Percentiles rank a stretch among this genome's conserved stretches.
Conservation (phyloP, 352 stramenopile species). For the Hyaloperonospora arabidopsidis region DNA sequence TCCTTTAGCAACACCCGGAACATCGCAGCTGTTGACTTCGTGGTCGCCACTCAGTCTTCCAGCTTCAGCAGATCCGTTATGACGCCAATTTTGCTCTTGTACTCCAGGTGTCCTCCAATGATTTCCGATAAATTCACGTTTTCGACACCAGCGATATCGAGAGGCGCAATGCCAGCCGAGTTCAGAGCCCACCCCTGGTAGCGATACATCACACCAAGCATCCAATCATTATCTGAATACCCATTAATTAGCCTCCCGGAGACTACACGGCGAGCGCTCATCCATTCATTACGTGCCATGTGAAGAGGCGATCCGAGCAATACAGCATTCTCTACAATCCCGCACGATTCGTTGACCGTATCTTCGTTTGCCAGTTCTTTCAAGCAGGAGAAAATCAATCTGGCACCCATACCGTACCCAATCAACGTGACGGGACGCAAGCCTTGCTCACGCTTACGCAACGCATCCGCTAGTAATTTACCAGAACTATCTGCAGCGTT, state of each 20-base stretch:
- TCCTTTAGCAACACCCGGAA: no score
- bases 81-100: constrained; percentile 83
- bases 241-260: constrained; percentile 86
- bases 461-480: constrained; percentile 61
- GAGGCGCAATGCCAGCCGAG: constrained; percentile 60
- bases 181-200: constrained; percentile 78
- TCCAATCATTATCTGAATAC: constrained; percentile 86
- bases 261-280: constrained; percentile 56
- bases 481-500: constrained; percentile 62
- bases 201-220: constrained; percentile 87
- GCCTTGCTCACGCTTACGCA: constrained; percentile 59
- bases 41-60: constrained; percentile 31
- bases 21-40: no score
- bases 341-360: constrained; percentile 45
- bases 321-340: constrained; percentile 85
- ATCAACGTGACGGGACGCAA: constrained; percentile 84
- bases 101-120: constrained; percentile 78
- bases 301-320: constrained; percentile 78
- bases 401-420: constrained; percentile 84
- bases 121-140: constrained; percentile 79
- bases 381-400: constrained; percentile 86
- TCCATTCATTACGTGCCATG: constrained; percentile 54
- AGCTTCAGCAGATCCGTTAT: constrained; percentile 74
- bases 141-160: constrained; percentile 64
- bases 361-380: constrained; percentile 70